Base-by-base conservation (phyloP, 352 stramenopile genomes). In the Globisporangium mamillatum region DNA sequence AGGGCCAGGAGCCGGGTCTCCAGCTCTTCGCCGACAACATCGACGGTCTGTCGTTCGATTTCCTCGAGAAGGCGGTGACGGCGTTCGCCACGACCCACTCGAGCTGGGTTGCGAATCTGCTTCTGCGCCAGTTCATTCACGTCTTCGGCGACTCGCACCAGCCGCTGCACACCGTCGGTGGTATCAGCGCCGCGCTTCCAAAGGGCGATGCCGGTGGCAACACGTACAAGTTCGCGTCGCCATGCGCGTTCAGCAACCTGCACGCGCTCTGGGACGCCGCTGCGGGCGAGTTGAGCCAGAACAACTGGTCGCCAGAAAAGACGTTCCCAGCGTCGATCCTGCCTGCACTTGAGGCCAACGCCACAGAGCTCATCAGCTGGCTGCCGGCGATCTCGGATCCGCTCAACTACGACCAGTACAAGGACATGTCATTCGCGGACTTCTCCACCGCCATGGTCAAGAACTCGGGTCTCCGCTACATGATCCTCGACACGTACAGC, bases 51-150 rank as follows among this genome's bases (percentile, higher is more conserved):
- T 81, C 75, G 1, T 59, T 81, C 1, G 69, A 77, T 2, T 74
- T 89, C 9, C 72, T 90, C 25, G 75, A 86, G 38, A 75, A 75
- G 34, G 72, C 71, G 1, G 55, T 91, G n/a, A 74, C 73, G 60
- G 78, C 83, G 16, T 82, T 91, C 71, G 75, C 69, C 66, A 87
- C 81, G 52, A 90, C 83, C 38, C 75, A 88, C 64, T 91, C 83
- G 20, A 71, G 76, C 55, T 91, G 83, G 83, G 75, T 78, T 4
- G 79, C 77, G 54, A 91, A 91, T 74, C 56, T 89, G 6, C 66
- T 79, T 48, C 55, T 91, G 4, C 83, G 83, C 27, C 79, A 90
- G 73, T 85, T 91, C 73, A 85, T 91, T 70, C 83, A 91, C 74
- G 79, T 90, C 69, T 80, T 89, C 53, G 82, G 76, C 0, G 83